Base-by-base conservation (phyloP, 768 basidiomycete species). In the Pulveroboletus ravenelii region DNA sequence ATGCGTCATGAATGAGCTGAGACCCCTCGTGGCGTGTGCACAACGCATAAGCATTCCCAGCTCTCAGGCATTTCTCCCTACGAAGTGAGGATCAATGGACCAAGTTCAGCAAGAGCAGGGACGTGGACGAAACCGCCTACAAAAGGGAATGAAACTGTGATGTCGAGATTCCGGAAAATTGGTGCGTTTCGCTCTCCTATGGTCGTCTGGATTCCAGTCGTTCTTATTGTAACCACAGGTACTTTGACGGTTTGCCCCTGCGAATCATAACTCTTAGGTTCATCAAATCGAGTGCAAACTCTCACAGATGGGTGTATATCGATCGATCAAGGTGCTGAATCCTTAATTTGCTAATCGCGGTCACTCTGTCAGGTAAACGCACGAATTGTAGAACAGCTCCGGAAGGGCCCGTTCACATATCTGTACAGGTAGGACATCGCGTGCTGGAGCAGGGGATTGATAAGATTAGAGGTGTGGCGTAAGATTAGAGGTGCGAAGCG, bases 121-220 rank as follows among this genome's bases (percentile, higher is more conserved):
- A 72, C 73, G 0, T 90, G 87, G 87, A 90, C 89, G 87, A 78
- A 84, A 58, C 87, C 87, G 0, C 74, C 89, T 9, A 64, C 66
- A 45, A 72, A 76, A 38, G 88, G 86, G 0, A 81, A 81, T 18
- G 74, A 76, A 43, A 87, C 86, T 0, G 82, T 82, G 0, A 62
- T 82, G 78, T 80, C 4, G 73, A 79, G 59, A 82, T 88, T 50
- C 84, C 85, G 0, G 85, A 76, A 1, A 87, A 83, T 62, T 89
- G 87, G 87, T 84, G 53, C 46, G 61, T 50, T 35, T 14, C 39
- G 34, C 15, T 20, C 5, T 32, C 37, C 2, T 9, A 25, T 41
- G 27, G 6, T 14, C 5, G n/a, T 36, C 14, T 10, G n/a, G 15
- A 43, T 41, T 17, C 34, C 30, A 4, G 50, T 29, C 14, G 4